Evolutionary conservation across 805 yeast genomes (phyloP), one percentile per base, ranked within the genome.

Genomic region (Torulaspora franciscae): DNA sequence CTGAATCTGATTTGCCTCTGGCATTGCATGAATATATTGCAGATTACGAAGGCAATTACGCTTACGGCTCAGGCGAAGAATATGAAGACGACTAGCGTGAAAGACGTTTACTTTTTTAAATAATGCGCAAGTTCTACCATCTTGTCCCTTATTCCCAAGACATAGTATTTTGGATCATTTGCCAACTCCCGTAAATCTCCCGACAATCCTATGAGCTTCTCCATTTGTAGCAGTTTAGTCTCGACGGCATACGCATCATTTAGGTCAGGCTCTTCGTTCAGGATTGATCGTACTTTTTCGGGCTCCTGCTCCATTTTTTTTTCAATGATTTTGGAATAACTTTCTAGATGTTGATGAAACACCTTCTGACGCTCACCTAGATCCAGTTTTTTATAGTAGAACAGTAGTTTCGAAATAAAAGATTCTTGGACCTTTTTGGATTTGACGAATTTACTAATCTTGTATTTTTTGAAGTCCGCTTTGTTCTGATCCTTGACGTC

Each of bases 141-240:
- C 45, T 61, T 61, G 11, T 57, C 57, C 36, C 52, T 55, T n/a
- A 61, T 54, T 7, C 61, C 62, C 7, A 62, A 40, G 9, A 54
- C 39, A 38, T 61, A 61, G 42, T 62, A 62, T 19, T 45, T 51
- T 1, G 58, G 56, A 23, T 55, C 51, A 6, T 38, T 28, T 3
- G 39, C 37, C 27, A 56, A 7, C 4, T 34, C 34, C 6, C 17
- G 13, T n/a, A 47, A 19, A 7, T 36, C 26, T 1, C 39, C 43
- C 10, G 54, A 50, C 7, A 57, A 32, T 6, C 49, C 52, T 7
- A 58, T 43, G 8, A 43, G n/a, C 6, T 51, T 36, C 43, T 62
- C 66, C 26, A 62, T 27, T 25, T 45, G 28, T 19, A 61, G 38
- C 14, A 62, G 48, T 19, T 43, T 50, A 2, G 60, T 53, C 38